Base-by-base conservation (phyloP, 495 filamentous ascomycete species). In the Parathielavia hyrcaniae region DNA sequence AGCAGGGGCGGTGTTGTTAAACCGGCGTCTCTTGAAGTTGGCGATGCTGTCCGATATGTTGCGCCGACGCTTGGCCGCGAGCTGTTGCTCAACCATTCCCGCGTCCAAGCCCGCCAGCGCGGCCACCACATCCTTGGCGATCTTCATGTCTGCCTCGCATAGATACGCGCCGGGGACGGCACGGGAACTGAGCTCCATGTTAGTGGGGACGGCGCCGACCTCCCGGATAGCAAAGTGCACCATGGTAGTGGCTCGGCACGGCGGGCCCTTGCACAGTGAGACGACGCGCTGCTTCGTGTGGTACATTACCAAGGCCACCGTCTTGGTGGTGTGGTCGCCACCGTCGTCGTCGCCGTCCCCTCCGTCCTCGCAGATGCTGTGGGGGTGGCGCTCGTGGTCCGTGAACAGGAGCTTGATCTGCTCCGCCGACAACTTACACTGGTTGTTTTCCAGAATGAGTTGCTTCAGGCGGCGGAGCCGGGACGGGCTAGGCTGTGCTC, bases 261-360 rank as follows among this genome's bases (percentile, higher is more conserved):
- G 36, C 10, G 55, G 47, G n/a, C 47, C 55, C 14, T 45, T 50
- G 47, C 55, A 44, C n/a, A 57, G 26, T 23, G 55, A 44, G 17
- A 51, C 16, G 17, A 50, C 17, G n/a, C 17, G n/a, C 11, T n/a
- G 22, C 4, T 10, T 1, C 22, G 30, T 40, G 38, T 51, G 23
- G 14, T 44, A 50, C 47, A 50, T 51, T 16, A 45, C 55, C 17
- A 57, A 14, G 22, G n/a, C 46, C 22, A 44, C 46, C 17, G 47
- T 50, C 46, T 44, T 45, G 38, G 10, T 34, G 40, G 4, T 5
- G 26, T 4, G 11, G 26, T n/a, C 9, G 17, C 20, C 26, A 0
- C 44, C 26, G 26, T n/a, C 9, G 17, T 35, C 26, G 0, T 51
- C 26, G 6, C 6, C 2, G 17, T 35, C 26, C 0, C 38, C 26